Conservation (phyloP, 345 rosid genomes). For the Noccaea caerulescens region DNA sequence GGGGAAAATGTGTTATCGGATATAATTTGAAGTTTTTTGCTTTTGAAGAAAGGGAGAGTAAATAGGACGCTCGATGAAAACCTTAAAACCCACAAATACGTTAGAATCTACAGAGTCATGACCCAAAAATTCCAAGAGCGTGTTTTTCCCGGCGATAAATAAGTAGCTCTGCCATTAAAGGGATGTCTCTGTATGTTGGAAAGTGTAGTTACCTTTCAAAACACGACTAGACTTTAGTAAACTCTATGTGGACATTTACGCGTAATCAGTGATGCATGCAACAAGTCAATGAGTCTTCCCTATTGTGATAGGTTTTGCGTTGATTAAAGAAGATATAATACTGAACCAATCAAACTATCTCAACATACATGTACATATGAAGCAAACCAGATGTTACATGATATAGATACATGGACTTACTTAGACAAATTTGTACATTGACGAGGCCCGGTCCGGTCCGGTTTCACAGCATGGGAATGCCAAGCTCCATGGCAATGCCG, state of each 20-base stretch:
- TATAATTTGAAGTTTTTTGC: neutral
- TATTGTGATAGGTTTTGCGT: neutral
- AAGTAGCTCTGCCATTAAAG: slow-evolving; percentile 31
- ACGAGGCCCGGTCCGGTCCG: neutral
- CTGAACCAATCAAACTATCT: slow-evolving; percentile 1
- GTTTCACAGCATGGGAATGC: slow-evolving; percentile 19
- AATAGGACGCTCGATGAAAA: neutral
- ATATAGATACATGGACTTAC: slow-evolving; percentile 21
- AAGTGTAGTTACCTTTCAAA: slow-evolving; percentile 29
- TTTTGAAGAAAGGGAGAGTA: slow-evolving; percentile 7
- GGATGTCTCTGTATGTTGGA: neutral
- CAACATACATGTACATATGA: slow-evolving; percentile 38
- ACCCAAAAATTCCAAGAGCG: slow-evolving; percentile 25
- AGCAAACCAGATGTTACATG: slow-evolving; percentile 14
- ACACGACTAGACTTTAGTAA: slow-evolving; percentile 11
- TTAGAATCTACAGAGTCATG: slow-evolving; percentile 28
- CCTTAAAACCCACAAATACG: slow-evolving; percentile 13
- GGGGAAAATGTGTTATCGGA: neutral
- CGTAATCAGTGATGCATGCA: slow-evolving; percentile 26
- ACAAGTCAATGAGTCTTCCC: slow-evolving; percentile 9
- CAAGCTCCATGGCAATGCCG: slow-evolving; percentile 14
- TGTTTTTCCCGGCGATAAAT: neutral
- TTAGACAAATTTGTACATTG: slow-evolving; percentile 29
- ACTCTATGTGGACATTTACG: slow-evolving; percentile 16
- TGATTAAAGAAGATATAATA: slow-evolving; percentile 21